Percentiles rank a stretch among this genome's conserved stretches.
Conservation (phyloP, 2,329 filamentous ascomycete genomes). For the Arthrobotrys conoides region DNA sequence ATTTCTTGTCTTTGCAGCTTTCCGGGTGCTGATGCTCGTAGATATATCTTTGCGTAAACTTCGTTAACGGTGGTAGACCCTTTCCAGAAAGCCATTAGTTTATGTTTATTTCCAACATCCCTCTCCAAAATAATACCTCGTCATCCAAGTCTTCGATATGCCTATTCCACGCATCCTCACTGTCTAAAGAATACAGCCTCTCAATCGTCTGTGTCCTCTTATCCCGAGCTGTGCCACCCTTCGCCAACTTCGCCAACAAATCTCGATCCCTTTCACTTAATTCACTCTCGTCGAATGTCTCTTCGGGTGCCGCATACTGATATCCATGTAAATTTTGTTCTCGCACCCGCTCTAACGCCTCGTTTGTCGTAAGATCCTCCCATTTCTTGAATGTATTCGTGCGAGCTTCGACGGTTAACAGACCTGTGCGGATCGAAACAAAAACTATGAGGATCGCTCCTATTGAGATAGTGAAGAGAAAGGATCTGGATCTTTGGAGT, state of each 20-base stretch:
- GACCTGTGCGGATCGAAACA: constrained; percentile 56
- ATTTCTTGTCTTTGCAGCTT: constrained; percentile 56
- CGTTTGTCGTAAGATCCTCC: constrained; percentile 55
- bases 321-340: constrained; percentile 42
- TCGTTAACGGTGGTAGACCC: constrained; percentile 62
- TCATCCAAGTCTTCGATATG: constrained; percentile 55
- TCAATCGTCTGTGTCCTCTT: constrained; percentile 41
- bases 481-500: constrained; percentile 48
- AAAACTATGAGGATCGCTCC: constrained; percentile 49
- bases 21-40: constrained; percentile 60
- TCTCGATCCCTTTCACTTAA: constrained; percentile 42
- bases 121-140: constrained; percentile 32
- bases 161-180: constrained; percentile 46
- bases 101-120: not conserved
- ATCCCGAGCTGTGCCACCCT: constrained; percentile 28
- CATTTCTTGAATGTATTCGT: constrained; percentile 31
- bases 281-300: constrained; percentile 27
- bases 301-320: constrained; percentile 55
- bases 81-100: constrained; percentile 5
- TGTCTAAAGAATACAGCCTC: constrained; percentile 41
- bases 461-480: constrained; percentile 52
- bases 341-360: constrained; percentile 50
- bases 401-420: constrained; percentile 46
- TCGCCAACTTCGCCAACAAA: constrained; percentile 31
- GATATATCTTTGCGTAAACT: constrained; percentile 61